phyloP scores from a whole-genome alignment of 371 early-diverging fungal genomes.

The Apophysomyces variabilis region DNA sequence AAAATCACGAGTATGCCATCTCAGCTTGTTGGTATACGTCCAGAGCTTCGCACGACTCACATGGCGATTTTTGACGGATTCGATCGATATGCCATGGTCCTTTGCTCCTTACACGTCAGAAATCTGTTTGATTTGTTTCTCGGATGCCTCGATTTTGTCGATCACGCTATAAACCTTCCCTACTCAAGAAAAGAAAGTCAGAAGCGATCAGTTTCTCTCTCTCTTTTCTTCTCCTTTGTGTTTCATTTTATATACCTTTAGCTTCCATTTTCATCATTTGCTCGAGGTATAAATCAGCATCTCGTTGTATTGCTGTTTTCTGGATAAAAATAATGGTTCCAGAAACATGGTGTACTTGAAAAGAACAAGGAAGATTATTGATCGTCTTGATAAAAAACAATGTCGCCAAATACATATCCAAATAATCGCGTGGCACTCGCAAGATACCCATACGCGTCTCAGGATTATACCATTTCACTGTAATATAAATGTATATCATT shows the following conservation, averaged over 20 bases:
- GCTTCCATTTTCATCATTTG: constrained; percentile 32
- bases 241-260: constrained; percentile 25
- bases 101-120: not conserved
- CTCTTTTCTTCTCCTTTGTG: not conserved
- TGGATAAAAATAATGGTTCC: constrained; percentile 43
- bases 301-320: constrained; percentile 40
- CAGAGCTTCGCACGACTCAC: too few relatives aligned
- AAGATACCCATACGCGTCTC: constrained; percentile 44
- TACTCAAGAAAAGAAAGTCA: not conserved
- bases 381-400: constrained; percentile 49
- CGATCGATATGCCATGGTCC: too few relatives aligned
- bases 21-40: too few relatives aligned
- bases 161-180: constrained; percentile 27
- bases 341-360: constrained; percentile 39
- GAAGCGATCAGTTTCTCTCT: not conserved
- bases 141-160: constrained; percentile 34
- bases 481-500: not conserved
- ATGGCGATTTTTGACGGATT: too few relatives aligned
- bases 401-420: constrained; percentile 37
- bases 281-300: constrained; percentile 38
- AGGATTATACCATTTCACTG: constrained; percentile 53
- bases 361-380: constrained; percentile 30
- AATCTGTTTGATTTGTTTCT: constrained; percentile 22
- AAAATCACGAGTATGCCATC: too few relatives aligned
- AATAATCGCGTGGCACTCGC: constrained; percentile 42